Evolutionary conservation across 1,284 basidiomycete genomes (phyloP).

Genomic region (Ustilago cynodontis): DNA sequence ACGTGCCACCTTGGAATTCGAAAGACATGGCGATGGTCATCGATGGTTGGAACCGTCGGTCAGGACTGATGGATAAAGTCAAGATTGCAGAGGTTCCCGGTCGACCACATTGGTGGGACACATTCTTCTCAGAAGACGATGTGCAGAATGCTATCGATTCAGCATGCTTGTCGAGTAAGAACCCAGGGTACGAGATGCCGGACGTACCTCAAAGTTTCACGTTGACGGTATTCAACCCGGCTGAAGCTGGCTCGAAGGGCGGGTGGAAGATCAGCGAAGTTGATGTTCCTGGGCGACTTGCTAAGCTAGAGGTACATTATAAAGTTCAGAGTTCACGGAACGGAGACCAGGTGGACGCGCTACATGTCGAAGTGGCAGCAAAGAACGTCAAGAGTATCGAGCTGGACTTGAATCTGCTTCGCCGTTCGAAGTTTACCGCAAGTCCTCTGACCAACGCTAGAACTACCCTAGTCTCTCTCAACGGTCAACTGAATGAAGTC

Average conservation of each 20-base stretch:
- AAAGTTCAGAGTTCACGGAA: neutral
- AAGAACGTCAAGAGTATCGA: conserved; percentile 19
- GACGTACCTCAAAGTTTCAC: conserved; percentile 73
- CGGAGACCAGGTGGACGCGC: neutral
- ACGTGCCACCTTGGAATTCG: conserved; percentile 84
- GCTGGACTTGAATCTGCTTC: conserved; percentile 13
- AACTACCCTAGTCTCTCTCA: conserved; percentile 3
- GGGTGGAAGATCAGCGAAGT: conserved; percentile 77
- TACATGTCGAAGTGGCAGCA: neutral
- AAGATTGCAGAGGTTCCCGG: conserved; percentile 75
- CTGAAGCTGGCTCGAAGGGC: conserved; percentile 77
- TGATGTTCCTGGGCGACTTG: conserved; percentile 73
- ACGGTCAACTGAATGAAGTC: conserved; percentile 2
- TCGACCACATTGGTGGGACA: conserved; percentile 79
- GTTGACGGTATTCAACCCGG: conserved; percentile 77
- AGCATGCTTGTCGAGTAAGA: conserved; percentile 14
- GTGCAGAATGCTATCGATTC: conserved; percentile 73
- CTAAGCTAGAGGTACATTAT: conserved; percentile 35
- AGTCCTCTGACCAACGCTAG: neutral
- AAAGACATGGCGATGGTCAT: conserved; percentile 76
- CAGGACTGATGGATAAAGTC: conserved; percentile 69
- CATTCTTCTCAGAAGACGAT: conserved; percentile 75
- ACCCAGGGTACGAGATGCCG: conserved; percentile 28
- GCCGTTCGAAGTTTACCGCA: neutral
- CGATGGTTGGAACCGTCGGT: conserved; percentile 73